Evolutionary conservation across 768 basidiomycete species (phyloP).

Genomic region (Clitopilus passeckerianus): DNA sequence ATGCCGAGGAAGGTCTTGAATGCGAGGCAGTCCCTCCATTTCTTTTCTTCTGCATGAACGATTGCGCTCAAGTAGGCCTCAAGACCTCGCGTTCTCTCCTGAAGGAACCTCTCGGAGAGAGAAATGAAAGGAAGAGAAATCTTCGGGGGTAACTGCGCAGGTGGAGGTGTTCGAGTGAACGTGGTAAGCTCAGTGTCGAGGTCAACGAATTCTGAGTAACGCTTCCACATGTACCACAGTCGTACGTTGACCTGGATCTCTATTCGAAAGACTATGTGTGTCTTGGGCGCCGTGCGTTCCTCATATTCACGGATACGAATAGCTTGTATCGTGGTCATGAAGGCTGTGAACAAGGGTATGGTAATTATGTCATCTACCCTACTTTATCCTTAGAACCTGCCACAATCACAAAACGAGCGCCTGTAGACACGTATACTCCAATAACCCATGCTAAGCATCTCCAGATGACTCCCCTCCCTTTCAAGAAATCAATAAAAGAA

Average conservation of each 20-base stretch:
- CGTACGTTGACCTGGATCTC: slow-evolving; percentile 84
- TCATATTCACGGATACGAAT: slow-evolving; percentile 67
- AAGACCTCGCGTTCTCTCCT: slow-evolving; percentile 72
- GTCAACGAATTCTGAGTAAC: slow-evolving; percentile 93
- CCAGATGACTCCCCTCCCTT: slow-evolving; percentile 36
- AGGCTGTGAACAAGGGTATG: background rate
- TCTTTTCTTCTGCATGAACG: slow-evolving; percentile 71
- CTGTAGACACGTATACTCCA: slow-evolving; percentile 27
- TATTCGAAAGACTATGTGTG: slow-evolving; percentile 77
- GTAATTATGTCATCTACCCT: background rate
- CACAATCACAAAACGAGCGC: slow-evolving; percentile 48
- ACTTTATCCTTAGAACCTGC: slow-evolving; percentile 21
- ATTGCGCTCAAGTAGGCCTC: slow-evolving; percentile 87
- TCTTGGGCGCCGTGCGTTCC: slow-evolving; percentile 62
- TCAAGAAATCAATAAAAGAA: slow-evolving; percentile 46
- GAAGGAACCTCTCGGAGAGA: slow-evolving; percentile 57
- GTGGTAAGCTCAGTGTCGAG: slow-evolving; percentile 78
- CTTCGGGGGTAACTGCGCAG: slow-evolving; percentile 79
- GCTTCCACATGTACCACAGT: slow-evolving; percentile 90
- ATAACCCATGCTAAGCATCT: slow-evolving; percentile 34
- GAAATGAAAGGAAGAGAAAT: slow-evolving; percentile 65
- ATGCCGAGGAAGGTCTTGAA: slow-evolving; percentile 88
- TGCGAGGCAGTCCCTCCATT: slow-evolving; percentile 74
- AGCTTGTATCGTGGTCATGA: slow-evolving; percentile 73
- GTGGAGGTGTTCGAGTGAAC: slow-evolving; percentile 71